Evolutionary conservation across 495 filamentous ascomycete species (phyloP).

Genomic region (Talaromyces liani): DNA sequence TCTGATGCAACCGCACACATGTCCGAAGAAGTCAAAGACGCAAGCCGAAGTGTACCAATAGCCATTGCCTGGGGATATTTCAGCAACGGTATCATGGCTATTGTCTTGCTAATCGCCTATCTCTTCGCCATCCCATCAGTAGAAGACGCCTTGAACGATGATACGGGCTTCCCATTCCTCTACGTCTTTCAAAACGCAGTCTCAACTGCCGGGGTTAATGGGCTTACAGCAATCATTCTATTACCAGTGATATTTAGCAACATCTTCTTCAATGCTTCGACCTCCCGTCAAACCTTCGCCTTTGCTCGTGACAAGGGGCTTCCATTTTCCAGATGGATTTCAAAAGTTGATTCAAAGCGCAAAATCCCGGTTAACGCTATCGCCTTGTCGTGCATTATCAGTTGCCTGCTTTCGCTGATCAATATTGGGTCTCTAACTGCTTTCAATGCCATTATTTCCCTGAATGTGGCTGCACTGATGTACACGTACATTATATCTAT

Average conservation of each 20-base stretch:
- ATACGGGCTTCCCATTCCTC: constrained; percentile 32
- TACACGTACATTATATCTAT: constrained; percentile 35
- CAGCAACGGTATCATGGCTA: constrained; percentile 30
- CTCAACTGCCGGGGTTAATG: constrained; percentile 22
- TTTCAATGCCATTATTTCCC: constrained; percentile 40
- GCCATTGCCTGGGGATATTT: constrained; percentile 36
- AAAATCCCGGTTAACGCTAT: constrained; percentile 48
- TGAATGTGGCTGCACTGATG: constrained; percentile 33
- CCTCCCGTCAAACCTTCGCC: constrained; percentile 39
- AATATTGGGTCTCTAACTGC: constrained; percentile 34
- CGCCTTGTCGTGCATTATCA: constrained; percentile 23
- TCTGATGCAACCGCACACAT: constrained; percentile 31
- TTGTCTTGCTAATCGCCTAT: constrained; percentile 37
- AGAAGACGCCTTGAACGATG: constrained; percentile 20
- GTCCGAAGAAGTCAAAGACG: constrained; percentile 44
- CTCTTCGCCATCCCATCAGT: constrained; percentile 38
- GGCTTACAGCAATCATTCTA: constrained; percentile 31
- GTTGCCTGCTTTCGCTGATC: constrained; percentile 29
- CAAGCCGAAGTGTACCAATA: constrained; percentile 34
- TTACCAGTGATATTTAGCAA: constrained; percentile 33
- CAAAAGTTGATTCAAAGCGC: constrained; percentile 28
- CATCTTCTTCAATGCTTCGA: constrained; percentile 31
- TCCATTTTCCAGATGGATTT: constrained; percentile 27
- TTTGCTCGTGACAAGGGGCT: constrained; percentile 47
- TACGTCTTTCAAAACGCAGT: constrained; percentile 27